A percentile compares a stretch with the other conserved stretches of the same genome.
Evolutionary conservation across 495 filamentous ascomycete genomes (phyloP).

Genomic region (Hypomontagnella monticulosa): DNA sequence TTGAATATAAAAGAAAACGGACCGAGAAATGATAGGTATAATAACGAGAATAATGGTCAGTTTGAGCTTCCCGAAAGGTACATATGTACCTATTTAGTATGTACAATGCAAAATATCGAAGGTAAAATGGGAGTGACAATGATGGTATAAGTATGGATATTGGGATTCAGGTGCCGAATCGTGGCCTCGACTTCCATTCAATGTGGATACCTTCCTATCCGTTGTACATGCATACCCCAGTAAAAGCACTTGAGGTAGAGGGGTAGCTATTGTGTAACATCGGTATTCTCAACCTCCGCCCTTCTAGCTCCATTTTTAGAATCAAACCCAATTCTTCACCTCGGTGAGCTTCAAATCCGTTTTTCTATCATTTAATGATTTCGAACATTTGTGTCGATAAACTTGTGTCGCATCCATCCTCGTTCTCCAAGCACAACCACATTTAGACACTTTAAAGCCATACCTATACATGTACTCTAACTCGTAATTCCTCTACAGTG

Average conservation of each 20-base stretch:
- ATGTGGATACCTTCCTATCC: not conserved
- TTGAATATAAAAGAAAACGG: not conserved
- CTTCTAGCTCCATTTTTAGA: not conserved
- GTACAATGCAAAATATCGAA: not conserved
- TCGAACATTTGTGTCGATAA: not conserved
- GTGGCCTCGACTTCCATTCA: not conserved
- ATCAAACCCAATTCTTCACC: not conserved
- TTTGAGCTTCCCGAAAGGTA: not conserved
- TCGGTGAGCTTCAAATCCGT: conserved; percentile 4
- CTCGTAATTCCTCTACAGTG: not conserved
- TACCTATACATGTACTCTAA: no score
- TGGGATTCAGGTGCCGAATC: not conserved
- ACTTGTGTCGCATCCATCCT: not conserved
- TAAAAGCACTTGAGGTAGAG: not conserved
- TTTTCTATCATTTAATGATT: conserved; percentile 4
- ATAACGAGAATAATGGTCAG: not conserved
- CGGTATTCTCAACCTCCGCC: not conserved
- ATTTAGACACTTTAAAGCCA: no score
- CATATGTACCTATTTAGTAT: no score
- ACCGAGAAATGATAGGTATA: not conserved
- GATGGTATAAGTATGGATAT: not conserved
- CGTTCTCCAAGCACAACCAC: no score
- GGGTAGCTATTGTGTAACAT: not conserved
- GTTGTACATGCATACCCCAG: not conserved
- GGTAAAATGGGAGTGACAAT: conserved; percentile 6